Evolutionary conservation across 768 basidiomycete species (phyloP), one percentile per base, ranked within the genome.

Genomic region (Lactarius sp.): DNA sequence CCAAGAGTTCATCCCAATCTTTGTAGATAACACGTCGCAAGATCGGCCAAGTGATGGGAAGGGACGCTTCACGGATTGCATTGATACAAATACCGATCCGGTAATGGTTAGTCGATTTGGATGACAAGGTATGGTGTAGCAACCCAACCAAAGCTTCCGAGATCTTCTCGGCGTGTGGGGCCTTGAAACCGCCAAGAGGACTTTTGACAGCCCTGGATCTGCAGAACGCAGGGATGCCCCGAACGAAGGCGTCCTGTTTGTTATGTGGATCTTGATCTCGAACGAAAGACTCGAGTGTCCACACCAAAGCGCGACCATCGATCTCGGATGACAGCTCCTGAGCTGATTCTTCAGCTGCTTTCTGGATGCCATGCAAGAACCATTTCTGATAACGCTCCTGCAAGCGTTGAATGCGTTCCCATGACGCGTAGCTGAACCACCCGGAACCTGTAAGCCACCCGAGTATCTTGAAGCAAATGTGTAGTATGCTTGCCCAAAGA

Each of bases 51-150:
- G 13, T 36, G 16, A 54, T 22, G 13, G 16, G 10, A 2, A 37
- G 12, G 27, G 49, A 62, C 3, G 67, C 68, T 58, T 62, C 68
- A 42, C 7, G 14, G 16, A 13, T 20, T 4, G 56, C 44, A 33
- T 46, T 7, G 4, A 13, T 5, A 7, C 56, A 46, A 1, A 14
- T 46, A 18, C n/a, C n/a, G 20, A 57, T 44, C 10, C 56, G 44
- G 12, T 4, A 4, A 4, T 10, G 44, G 36, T n/a, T 42, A 12
- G 44, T 3, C 1, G 13, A 14, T 20, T 27, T 13, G 8, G 56
- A 47, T 6, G 33, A 47, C 2, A 57, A 34, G 6, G 44, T 57
- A 22, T 12, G 31, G 33, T 47, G 10, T 18, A 57, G 13, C 18
- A 57, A 46, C 13, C 33, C 56, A 47, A n/a, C 6, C 13, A 47